Base-by-base conservation (phyloP, 1,284 basidiomycete genomes). In the Pholiota adiposa region DNA sequence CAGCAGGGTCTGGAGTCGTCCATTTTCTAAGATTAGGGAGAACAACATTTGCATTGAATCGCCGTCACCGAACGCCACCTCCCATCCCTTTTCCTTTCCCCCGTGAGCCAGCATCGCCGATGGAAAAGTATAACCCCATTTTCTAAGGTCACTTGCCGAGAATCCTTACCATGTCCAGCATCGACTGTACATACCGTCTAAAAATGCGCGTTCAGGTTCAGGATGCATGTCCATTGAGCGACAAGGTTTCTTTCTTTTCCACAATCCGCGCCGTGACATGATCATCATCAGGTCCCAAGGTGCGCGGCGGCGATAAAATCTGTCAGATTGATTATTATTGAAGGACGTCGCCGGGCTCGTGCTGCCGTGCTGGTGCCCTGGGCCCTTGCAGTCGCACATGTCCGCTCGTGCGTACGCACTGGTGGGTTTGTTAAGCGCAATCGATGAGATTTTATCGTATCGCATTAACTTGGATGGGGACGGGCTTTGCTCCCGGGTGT, bases 51-150 rank as follows among this genome's bases (percentile, higher is more conserved):
- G 14, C n/a, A 38, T n/a, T 46, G 23, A 41, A 19, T 53, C 25
- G 4, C 43, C 25, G 36, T 58, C 51, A 23, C 33, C 51, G 52
- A 54, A 40, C 57, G 57, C 58, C 58, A 59, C 38, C 34, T 40
- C 29, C 29, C 29, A 40, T 38, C 3, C 11, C 11, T 4, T 8
- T 19, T 51, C 18, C 57, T 54, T 54, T 62, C 54, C 58, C 61
- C 51, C 61, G 54, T 54, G 38, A 36, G 51, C 61, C 61, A 40
- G 23, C 46, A 56, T 59, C 57, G 34, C 61, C 57, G 60, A 53
- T 23, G 9, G 36, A 33, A 43, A 7, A 25, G 38, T 36, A 38
- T 38, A 49, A 49, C 52, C 52, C 52, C 52, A 46, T 46, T 44
- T 18, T 14, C 29, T 11, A 43, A 33, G 38, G 29, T 21, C 29